Base-by-base conservation (phyloP, 352 stramenopile genomes). In the Phytophthora rubi region DNA sequence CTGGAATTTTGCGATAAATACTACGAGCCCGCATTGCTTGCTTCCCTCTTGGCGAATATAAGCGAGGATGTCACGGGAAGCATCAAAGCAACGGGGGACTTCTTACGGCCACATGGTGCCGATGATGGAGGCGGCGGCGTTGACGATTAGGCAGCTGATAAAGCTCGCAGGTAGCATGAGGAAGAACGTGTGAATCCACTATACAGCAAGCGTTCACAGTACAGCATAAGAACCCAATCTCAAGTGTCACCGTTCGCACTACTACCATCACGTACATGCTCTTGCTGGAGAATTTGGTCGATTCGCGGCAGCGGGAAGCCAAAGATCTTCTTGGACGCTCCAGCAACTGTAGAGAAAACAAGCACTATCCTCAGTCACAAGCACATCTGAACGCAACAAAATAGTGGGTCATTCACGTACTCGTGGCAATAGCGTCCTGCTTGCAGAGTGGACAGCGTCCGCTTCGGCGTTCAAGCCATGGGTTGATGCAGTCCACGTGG, bases 361-460 rank as follows among this genome's bases (percentile, higher is more conserved):
- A n/a, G 39, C 2, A 59, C 44, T 28, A 32, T 33, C 7, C 16
- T 58, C 26, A 70, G 33, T 45, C 45, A 59, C 23, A 37, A 37
- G 4, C 8, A 37, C 3, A 37, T 13, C 18, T 15, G n/a, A 8
- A 32, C 23, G 4, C 26, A 55, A 4, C 23, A 37, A 21, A 21
- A 16, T 8, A 37, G 6, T 21, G 13, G 15, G 21, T 21, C 16
- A 53, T 16, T 23, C 3, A 69, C 76, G 68, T 81, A 92, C 85
- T 77, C 0, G 73, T 82, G 7, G 82, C 73, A 45, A 96, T 92
- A 7, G 88, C 90, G 39, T 93, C 82, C 44, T 91, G 85, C 37
- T 96, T 95, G 71, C 90, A 97, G 6, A 97, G 81, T 37, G 90
- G 90, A 55, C 90, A 97, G 9, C 80, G 65, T 32, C 86, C 83